Evolutionary conservation across 805 yeast genomes (phyloP).

Genomic region (Kazachstania taianensis): DNA sequence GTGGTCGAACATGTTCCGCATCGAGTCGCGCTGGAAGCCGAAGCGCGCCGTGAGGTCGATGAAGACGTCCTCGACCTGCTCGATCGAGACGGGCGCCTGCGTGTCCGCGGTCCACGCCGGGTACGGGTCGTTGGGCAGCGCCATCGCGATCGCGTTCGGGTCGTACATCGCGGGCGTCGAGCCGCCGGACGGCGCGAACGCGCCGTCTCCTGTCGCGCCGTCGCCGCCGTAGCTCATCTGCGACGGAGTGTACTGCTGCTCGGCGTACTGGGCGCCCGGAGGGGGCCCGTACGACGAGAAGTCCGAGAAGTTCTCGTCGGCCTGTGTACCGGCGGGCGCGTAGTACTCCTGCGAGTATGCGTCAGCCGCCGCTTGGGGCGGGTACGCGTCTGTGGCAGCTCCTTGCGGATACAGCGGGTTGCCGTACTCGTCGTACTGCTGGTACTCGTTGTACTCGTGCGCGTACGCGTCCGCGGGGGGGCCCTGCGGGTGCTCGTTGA

Average conservation of each 20-base stretch:
- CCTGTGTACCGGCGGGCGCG: no score
- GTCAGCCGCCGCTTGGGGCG: no score
- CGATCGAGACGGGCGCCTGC: conserved; percentile 74
- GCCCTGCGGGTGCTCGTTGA: neutral
- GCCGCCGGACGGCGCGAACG: conserved; percentile 77
- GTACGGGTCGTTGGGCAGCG: conserved; percentile 83
- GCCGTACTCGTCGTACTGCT: conserved; percentile 8
- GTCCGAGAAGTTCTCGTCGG: conserved; percentile 57
- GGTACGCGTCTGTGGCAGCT: no score
- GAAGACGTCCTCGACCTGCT: conserved; percentile 79
- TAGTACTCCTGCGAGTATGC: conserved; percentile 6
- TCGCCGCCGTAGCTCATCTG: conserved; percentile 70
- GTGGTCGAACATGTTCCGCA: conserved; percentile 86
- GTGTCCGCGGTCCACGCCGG: conserved; percentile 99
- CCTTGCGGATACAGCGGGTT: conserved; percentile 27
- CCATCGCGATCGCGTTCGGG: conserved; percentile 53
- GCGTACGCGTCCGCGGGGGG: neutral
- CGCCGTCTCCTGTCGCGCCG: conserved; percentile 14
- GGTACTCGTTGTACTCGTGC: neutral
- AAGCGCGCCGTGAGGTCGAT: conserved; percentile 74
- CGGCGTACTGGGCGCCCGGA: neutral
- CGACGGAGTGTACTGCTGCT: conserved; percentile 62
- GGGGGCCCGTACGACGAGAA: conserved; percentile 49
- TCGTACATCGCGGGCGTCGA: conserved; percentile 84
- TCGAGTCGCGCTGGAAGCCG: conserved; percentile 87